Base-by-base conservation (phyloP, 75 land plant genomes). In the Sequoia sempervirens region DNA sequence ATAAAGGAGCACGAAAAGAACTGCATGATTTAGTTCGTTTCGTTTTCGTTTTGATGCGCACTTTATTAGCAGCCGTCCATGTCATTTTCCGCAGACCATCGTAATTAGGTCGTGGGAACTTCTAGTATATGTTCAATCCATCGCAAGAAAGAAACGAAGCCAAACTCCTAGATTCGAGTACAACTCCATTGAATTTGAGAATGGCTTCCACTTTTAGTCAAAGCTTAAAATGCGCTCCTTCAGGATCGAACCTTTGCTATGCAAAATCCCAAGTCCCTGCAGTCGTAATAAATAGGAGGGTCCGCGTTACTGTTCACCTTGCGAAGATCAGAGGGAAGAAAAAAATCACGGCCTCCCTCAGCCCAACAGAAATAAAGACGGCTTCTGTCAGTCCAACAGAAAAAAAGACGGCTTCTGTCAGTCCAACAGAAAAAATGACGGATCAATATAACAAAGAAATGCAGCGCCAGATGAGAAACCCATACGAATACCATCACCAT, bases 401-500 rank as follows among this genome's bases (percentile, higher is more conserved):
- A 28, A 30, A 52, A 4, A 32, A 34, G 14, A 32, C 32, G 23
- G 82, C 61, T 14, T 52, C 61, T 12, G 38, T 50, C 23, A 28
- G 37, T 20, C 80, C n/a, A 38, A 43, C 46, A 28, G 43, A 9
- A 43, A 23, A 7, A 13, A 91, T 83, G 75, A 85, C 89, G 83
- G 94, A 93, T 46, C 96, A 92, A n/a, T 95, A 95, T 84, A 95
- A 96, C 80, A 88, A 56, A 45, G 92, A 83, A 40, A 96, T 96
- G 98, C 95, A 92, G 90, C 88, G 88, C 64, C 86, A 91, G 89
- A 96, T 96, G 96, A 90, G 94, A 76, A 96, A 91, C 83, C 96
- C 98, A 2, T 96, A 94, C 79, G 96, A 96, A 83, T 96, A 94
- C 80, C 94, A 92, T 78, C 96, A 96, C 66, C 96, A 94, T 79